phyloP scores from a whole-genome alignment of 352 stramenopile genomes.

The Sclerospora graminicola region DNA sequence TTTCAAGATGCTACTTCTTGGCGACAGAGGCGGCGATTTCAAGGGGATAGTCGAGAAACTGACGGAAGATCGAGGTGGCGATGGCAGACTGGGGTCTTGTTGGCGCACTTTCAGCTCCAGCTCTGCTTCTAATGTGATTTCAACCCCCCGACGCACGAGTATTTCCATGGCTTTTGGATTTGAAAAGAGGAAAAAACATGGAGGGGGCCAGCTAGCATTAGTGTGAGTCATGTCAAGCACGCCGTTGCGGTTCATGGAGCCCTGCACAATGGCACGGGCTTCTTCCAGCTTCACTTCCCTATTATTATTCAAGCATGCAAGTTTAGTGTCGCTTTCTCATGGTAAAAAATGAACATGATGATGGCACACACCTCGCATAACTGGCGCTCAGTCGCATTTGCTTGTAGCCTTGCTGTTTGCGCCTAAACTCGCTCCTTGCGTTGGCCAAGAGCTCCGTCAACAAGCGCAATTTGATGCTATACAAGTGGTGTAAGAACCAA shows the following conservation, averaged over 20 bases:
- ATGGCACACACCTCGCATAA: constrained; percentile 30
- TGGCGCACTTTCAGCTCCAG: constrained; percentile 41
- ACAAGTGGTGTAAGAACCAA: not conserved
- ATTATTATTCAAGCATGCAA: not conserved
- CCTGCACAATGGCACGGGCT: constrained; percentile 63
- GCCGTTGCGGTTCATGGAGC: constrained; percentile 26
- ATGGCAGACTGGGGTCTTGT: constrained; percentile 5
- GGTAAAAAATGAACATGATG: not conserved
- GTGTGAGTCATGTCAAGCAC: not conserved
- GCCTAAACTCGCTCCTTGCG: constrained; percentile 33
- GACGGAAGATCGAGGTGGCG: constrained; percentile 20
- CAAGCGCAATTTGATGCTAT: constrained; percentile 51
- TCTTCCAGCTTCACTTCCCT: constrained; percentile 60
- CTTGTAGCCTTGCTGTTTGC: constrained; percentile 32
- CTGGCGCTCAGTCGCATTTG: constrained; percentile 36
- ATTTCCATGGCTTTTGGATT: constrained; percentile 35
- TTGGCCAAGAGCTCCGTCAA: constrained; percentile 36
- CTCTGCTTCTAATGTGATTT: constrained; percentile 63
- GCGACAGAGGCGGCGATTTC: constrained; percentile 4
- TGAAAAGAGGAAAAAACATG: constrained; percentile 47
- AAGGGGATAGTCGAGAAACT: constrained; percentile 4
- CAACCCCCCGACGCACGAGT: constrained; percentile 45
- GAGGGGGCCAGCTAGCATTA: constrained; percentile 3
- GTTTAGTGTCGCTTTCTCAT: not conserved
- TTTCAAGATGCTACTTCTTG: constrained; percentile 18